A percentile compares a stretch with the other conserved stretches of the same genome.
Evolutionary conservation across 2,329 filamentous ascomycete genomes (phyloP).

Genomic region (Neopestalotiopsis rosae): DNA sequence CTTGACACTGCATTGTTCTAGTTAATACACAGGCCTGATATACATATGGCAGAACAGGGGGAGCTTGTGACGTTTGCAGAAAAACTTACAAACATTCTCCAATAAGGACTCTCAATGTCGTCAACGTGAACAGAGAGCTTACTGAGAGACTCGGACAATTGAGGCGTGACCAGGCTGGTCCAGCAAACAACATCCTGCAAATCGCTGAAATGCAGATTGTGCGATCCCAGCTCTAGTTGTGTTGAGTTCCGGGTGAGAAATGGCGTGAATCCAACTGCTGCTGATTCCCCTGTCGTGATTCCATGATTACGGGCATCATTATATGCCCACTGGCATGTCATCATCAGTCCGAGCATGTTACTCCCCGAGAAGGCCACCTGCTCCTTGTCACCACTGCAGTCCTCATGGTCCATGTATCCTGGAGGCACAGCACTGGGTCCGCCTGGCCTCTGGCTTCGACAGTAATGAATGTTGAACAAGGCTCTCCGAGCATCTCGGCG

Average conservation of each 20-base stretch:
- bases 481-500: not conserved
- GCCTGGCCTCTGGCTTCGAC: not conserved
- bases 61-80: not conserved
- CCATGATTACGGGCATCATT: not conserved
- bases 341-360: not conserved
- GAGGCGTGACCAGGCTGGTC: not conserved
- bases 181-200: not conserved
- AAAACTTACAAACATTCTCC: not conserved
- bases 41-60: not conserved
- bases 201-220: slow-evolving; percentile 4
- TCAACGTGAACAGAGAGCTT: not conserved
- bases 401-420: not conserved
- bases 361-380: not conserved
- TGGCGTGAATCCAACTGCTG: not conserved
- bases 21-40: not conserved
- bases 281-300: not conserved
- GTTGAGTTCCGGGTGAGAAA: not conserved
- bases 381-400: not conserved
- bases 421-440: not conserved
- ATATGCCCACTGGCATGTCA: slow-evolving; percentile 2
- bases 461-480: not conserved
- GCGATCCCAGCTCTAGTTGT: not conserved
- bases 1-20: not conserved
- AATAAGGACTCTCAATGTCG: not conserved
- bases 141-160: not conserved